Evolutionary conservation across 2,329 filamentous ascomycete genomes (phyloP).

Genomic region (Lecanosticta acicola): DNA sequence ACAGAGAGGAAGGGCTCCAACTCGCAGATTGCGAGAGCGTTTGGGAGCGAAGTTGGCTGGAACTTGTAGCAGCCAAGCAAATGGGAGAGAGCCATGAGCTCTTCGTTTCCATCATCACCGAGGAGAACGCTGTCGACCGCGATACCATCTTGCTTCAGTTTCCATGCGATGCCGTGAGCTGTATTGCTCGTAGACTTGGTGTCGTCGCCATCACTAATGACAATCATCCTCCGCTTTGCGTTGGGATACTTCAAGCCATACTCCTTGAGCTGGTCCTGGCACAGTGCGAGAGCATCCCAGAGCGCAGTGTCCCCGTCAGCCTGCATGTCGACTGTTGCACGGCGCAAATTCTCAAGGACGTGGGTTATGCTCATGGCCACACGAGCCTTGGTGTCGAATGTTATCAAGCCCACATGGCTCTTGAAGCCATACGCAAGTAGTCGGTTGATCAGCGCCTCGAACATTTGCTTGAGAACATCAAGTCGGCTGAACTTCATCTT

Average conservation of each 20-base stretch:
- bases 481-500: constrained; percentile 22
- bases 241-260: constrained; percentile 30
- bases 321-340: constrained; percentile 28
- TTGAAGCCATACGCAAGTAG: constrained; percentile 35
- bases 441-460: constrained; percentile 35
- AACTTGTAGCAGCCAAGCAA: constrained; percentile 36
- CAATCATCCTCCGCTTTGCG: constrained; percentile 35
- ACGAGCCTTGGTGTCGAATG: constrained; percentile 27
- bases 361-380: constrained; percentile 30
- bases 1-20: constrained; percentile 35
- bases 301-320: constrained; percentile 33
- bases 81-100: constrained; percentile 30
- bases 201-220: constrained; percentile 35
- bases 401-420: constrained; percentile 35
- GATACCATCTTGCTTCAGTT: constrained; percentile 25
- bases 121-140: constrained; percentile 35
- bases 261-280: constrained; percentile 30
- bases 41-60: constrained; percentile 30
- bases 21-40: constrained; percentile 35
- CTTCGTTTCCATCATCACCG: constrained; percentile 25
- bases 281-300: constrained; percentile 35
- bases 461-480: constrained; percentile 36
- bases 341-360: constrained; percentile 36
- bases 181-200: constrained; percentile 28
- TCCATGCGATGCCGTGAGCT: constrained; percentile 22